Conservation (phyloP, 345 rosid species). For the Geranium brycei region DNA sequence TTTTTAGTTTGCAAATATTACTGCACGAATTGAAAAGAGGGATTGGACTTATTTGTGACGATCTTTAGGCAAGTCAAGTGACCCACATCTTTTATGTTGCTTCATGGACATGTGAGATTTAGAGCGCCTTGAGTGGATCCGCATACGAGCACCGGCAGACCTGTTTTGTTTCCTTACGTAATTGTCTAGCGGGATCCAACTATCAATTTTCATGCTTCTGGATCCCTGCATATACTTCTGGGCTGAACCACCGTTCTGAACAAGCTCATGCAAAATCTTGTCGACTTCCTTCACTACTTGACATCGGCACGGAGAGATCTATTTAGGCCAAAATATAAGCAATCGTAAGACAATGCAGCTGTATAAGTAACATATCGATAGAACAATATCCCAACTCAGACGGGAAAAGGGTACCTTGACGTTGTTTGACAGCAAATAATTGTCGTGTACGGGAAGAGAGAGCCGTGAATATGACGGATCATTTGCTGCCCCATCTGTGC, state of each 20-base stretch:
- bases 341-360: background rate
- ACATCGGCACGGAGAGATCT: slow-evolving; percentile 23
- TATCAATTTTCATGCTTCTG: slow-evolving; percentile 46
- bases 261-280: slow-evolving; percentile 54
- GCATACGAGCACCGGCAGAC: slow-evolving; percentile 28
- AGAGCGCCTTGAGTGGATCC: slow-evolving; percentile 60
- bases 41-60: slow-evolving; percentile 39
- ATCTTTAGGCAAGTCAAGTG: slow-evolving; percentile 36
- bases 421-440: slow-evolving; percentile 33
- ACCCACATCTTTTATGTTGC: slow-evolving; percentile 55
- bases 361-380: slow-evolving; percentile 3
- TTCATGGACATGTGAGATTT: slow-evolving; percentile 68
- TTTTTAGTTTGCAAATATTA: background rate
- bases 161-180: slow-evolving; percentile 34
- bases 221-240: slow-evolving; percentile 68
- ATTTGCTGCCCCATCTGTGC: slow-evolving; percentile 36
- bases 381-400: background rate
- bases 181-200: slow-evolving; percentile 77
- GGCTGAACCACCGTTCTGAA: slow-evolving; percentile 69
- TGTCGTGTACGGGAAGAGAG: slow-evolving; percentile 40
- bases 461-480: slow-evolving; percentile 38
- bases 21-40: background rate
- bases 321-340: no score
- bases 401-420: slow-evolving; percentile 26
- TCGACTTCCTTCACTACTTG: slow-evolving; percentile 43